Evolutionary conservation across 331 rosid genomes (phyloP).

Genomic region (Phaseolus coccineus): DNA sequence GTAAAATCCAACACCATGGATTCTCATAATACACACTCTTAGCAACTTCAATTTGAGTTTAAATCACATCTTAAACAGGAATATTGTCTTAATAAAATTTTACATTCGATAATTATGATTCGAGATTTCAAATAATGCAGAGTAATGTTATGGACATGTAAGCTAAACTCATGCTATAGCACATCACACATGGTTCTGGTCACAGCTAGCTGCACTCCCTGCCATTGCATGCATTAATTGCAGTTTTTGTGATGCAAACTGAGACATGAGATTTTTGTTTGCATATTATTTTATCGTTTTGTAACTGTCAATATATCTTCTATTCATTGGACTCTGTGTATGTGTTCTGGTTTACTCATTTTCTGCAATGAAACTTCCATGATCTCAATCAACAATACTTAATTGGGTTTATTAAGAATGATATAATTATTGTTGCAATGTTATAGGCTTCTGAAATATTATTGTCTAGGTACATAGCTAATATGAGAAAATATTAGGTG

Average conservation of each 20-base stretch:
- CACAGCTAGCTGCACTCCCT: background rate
- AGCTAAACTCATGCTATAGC: no score
- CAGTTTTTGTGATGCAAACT: background rate
- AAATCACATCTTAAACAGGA: no score
- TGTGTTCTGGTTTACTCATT: background rate
- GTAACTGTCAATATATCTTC: background rate
- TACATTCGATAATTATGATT: no score
- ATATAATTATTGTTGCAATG: background rate
- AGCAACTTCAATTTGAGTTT: no score
- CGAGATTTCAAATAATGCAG: no score
- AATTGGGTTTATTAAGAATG: background rate
- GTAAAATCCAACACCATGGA: background rate
- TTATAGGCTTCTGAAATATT: background rate
- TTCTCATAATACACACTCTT: no score
- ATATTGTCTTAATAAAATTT: no score
- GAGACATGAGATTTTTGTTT: background rate
- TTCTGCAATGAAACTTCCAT: background rate
- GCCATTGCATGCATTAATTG: conserved; percentile 18
- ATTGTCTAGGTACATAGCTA: no score
- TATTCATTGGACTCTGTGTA: background rate
- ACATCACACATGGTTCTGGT: background rate
- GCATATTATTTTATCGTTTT: background rate
- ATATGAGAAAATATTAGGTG: no score
- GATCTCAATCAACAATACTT: background rate
- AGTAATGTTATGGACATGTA: conserved; percentile 15